A percentile compares a stretch with the other conserved stretches of the same genome.
phyloP scores from a whole-genome alignment of 164 flowering plant genomes.

The Magnolia sinica region DNA sequence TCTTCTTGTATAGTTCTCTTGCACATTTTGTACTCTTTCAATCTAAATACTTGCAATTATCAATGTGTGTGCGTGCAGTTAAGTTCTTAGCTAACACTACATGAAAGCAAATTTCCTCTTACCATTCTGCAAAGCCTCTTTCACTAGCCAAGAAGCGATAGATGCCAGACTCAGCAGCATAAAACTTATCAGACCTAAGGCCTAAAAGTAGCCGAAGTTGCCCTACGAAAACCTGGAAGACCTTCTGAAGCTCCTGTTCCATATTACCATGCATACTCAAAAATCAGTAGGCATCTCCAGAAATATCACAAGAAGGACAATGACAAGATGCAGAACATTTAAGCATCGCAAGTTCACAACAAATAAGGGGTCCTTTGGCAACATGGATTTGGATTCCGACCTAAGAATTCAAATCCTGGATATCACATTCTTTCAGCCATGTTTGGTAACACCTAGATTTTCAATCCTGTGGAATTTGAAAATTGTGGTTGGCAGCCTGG shows the following conservation, averaged over 20 bases:
- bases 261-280: slow-evolving; percentile 19
- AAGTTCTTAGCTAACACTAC: not conserved
- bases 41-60: too few relatives aligned
- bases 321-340: not conserved
- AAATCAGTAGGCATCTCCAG: slow-evolving; percentile 17
- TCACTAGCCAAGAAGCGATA: slow-evolving; percentile 56
- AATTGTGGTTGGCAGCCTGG: too few relatives aligned
- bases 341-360: not conserved
- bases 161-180: slow-evolving; percentile 41
- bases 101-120: slow-evolving; percentile 16
- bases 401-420: too few relatives aligned
- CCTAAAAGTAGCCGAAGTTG: slow-evolving; percentile 92
- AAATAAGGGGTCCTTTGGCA: too few relatives aligned
- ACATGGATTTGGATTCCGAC: too few relatives aligned
- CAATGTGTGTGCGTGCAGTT: too few relatives aligned
- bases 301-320: not conserved
- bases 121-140: slow-evolving; percentile 93
- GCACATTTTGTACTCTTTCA: too few relatives aligned
- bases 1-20: too few relatives aligned
- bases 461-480: too few relatives aligned
- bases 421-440: too few relatives aligned
- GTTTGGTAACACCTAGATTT: too few relatives aligned
- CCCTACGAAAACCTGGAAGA: slow-evolving; percentile 74
- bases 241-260: slow-evolving; percentile 66
- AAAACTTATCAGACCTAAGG: slow-evolving; percentile 53